Evolutionary conservation across 192 early-diverging fungal species (phyloP).

Genomic region (Backusella morwellensis): DNA sequence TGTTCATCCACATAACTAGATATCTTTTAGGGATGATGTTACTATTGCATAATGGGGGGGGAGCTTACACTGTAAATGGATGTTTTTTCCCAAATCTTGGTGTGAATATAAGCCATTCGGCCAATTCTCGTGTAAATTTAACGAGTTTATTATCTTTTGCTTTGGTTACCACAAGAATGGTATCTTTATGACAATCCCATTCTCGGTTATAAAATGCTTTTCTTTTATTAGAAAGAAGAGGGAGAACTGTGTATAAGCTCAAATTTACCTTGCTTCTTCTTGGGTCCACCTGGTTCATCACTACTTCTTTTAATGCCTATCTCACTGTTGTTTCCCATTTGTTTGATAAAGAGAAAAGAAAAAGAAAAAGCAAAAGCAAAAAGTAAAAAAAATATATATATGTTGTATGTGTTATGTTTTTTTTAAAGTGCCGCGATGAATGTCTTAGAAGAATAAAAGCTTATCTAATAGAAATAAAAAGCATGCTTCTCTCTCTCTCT

Average conservation of each 20-base stretch:
- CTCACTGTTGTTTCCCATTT: not conserved
- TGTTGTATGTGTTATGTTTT: not conserved
- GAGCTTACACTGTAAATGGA: constrained; percentile 48
- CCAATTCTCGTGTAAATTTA: constrained; percentile 61
- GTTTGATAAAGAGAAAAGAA: not conserved
- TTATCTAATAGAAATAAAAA: not conserved
- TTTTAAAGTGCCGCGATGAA: not conserved
- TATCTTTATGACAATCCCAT: constrained; percentile 18
- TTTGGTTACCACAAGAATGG: constrained; percentile 76
- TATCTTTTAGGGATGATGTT: not conserved
- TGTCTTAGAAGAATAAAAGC: not conserved
- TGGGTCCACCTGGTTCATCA: not conserved
- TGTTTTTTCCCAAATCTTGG: constrained; percentile 36
- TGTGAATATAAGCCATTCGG: constrained; percentile 59
- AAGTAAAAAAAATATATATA: not conserved
- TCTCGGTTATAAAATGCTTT: not conserved
- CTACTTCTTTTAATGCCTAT: not conserved
- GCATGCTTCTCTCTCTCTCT: not conserved
- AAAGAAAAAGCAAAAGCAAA: not conserved
- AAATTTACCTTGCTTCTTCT: not conserved
- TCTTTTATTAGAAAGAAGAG: not conserved
- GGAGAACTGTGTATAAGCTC: not conserved
- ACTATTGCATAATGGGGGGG: no score
- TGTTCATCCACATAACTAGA: constrained; percentile 59
- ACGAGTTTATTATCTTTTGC: constrained; percentile 64